Conservation (phyloP, 2,329 filamentous ascomycete genomes). For the Alternaria longipes region DNA sequence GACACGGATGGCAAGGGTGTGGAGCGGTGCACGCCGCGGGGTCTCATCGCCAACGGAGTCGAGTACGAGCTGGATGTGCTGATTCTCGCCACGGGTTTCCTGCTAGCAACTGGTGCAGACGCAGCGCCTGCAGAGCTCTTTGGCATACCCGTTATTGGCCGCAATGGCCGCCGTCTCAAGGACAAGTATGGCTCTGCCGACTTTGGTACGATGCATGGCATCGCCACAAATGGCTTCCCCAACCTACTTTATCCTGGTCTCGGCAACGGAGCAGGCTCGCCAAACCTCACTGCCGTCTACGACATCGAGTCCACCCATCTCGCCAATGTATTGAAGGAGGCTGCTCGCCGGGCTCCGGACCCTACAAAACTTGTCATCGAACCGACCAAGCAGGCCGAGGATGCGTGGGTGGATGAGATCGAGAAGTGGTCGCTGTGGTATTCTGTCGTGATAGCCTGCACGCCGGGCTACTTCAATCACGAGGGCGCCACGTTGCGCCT, state of each 20-base stretch:
- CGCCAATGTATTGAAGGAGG: conserved; percentile 7
- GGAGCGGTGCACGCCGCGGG: conserved; percentile 55
- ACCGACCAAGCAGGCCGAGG: conserved; percentile 15
- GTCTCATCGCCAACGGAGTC: conserved; percentile 57
- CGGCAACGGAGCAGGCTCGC: background rate
- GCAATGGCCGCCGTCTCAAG: conserved; percentile 54
- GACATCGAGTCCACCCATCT: conserved; percentile 8
- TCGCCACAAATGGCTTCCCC: conserved; percentile 25
- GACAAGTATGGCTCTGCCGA: conserved; percentile 57
- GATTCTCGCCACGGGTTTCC: conserved; percentile 57
- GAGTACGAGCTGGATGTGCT: conserved; percentile 60
- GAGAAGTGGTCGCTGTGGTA: conserved; percentile 16
- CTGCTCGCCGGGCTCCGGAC: background rate
- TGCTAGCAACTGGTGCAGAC: conserved; percentile 5
- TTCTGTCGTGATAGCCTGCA: conserved; percentile 16
- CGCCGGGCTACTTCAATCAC: conserved; percentile 24
- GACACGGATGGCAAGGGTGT: conserved; percentile 66
- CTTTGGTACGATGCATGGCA: conserved; percentile 54
- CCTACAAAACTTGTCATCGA: conserved; percentile 10
- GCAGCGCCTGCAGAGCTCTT: conserved; percentile 32
- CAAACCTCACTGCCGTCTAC: conserved; percentile 5
- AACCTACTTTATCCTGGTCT: conserved; percentile 23
- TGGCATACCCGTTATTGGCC: conserved; percentile 53
- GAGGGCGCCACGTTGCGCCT: conserved; percentile 6
- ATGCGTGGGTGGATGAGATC: conserved; percentile 12